Conservation (phyloP, 2,329 filamentous ascomycete genomes). For the Colletotrichum musicola region DNA sequence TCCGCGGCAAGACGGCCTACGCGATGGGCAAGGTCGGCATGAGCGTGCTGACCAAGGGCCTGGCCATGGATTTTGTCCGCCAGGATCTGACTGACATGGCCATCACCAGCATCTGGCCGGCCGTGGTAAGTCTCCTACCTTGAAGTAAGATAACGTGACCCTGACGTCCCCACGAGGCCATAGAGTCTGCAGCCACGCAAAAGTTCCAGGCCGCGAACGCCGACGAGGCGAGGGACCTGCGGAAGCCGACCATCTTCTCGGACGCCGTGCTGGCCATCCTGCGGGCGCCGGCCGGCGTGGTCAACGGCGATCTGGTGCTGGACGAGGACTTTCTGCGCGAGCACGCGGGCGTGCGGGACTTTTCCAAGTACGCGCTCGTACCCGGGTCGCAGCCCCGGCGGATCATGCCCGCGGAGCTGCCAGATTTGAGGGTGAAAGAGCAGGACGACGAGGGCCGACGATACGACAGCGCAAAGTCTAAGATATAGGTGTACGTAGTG, state of each 20-base stretch:
- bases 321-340: slow-evolving; percentile 85
- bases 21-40: slow-evolving; percentile 84
- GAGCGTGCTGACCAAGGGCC: slow-evolving; percentile 83
- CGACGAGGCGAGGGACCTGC: slow-evolving; percentile 67
- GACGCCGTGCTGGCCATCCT: slow-evolving; percentile 83
- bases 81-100: slow-evolving; percentile 77
- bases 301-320: slow-evolving; percentile 80
- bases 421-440: slow-evolving; percentile 78
- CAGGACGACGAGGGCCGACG: slow-evolving; percentile 83
- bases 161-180: slow-evolving; percentile 56
- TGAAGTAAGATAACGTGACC: no score
- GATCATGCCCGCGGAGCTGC: slow-evolving; percentile 82
- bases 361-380: slow-evolving; percentile 79
- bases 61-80: slow-evolving; percentile 84
- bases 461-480: slow-evolving; percentile 70
- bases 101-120: slow-evolving; percentile 87
- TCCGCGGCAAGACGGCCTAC: slow-evolving; percentile 87
- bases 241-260: slow-evolving; percentile 80
- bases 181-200: slow-evolving; percentile 81
- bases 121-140: slow-evolving; percentile 65
- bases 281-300: slow-evolving; percentile 64
- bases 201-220: slow-evolving; percentile 60
- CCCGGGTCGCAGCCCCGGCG: slow-evolving; percentile 73
- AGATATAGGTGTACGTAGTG: slow-evolving; percentile 47
- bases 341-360: slow-evolving; percentile 75